phyloP scores from a whole-genome alignment of 164 flowering plant species.

The Nymphaea colorata region DNA sequence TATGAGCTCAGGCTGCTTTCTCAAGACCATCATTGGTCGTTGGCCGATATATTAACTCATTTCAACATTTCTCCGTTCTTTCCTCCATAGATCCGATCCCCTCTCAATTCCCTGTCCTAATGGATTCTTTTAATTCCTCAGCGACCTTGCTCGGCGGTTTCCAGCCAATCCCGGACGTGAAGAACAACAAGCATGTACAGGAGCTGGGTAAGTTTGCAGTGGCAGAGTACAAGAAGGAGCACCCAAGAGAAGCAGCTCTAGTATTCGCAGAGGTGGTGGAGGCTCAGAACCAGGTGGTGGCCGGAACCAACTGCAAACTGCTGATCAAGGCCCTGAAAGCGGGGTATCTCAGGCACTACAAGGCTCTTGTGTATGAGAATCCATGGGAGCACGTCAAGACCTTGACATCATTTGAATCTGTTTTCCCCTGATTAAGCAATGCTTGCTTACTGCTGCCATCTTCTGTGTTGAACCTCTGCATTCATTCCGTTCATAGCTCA shows the following conservation, averaged over 20 bases:
- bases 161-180: too few species aligned
- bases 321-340: background rate
- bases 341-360: background rate
- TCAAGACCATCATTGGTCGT: too few species aligned
- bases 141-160: too few species aligned
- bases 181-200: background rate
- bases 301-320: background rate
- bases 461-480: too few species aligned
- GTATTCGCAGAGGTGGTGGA: background rate
- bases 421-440: background rate
- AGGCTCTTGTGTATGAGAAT: background rate
- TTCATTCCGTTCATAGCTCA: too few species aligned
- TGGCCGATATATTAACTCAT: too few species aligned
- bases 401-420: background rate
- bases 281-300: background rate
- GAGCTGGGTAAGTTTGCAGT: background rate
- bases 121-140: too few species aligned
- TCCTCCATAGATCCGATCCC: too few species aligned
- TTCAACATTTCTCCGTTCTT: too few species aligned
- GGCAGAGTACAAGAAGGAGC: background rate
- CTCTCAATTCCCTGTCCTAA: too few species aligned
- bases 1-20: too few species aligned
- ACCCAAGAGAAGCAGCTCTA: background rate
- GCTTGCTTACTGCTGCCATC: too few species aligned
- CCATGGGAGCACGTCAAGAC: background rate